Base-by-base conservation (phyloP, 2,329 filamentous ascomycete genomes). In the Rhynchosporium secalis region DNA sequence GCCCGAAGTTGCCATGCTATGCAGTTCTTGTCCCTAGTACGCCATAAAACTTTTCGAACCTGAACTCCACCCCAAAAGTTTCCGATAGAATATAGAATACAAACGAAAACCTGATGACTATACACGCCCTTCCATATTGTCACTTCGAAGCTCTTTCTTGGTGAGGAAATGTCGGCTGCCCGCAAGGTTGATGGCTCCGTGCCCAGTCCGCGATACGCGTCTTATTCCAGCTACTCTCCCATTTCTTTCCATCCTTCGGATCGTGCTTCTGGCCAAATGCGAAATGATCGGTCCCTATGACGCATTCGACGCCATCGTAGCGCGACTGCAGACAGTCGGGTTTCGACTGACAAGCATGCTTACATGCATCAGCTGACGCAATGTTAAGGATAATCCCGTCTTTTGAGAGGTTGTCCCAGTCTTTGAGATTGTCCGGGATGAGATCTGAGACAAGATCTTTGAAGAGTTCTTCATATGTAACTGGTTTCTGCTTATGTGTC, bases 381-480 rank as follows among this genome's bases (percentile, higher is more conserved):
- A 59, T 51, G 36, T 52, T 48, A 26, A 46, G 26, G 1, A 59
- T 28, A 2, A 9, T 52, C 5, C 4, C 36, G 57, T 52, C 57
- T n/a, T 52, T 59, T 36, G 57, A 59, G 7, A 79, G 66, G 67
- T 84, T 85, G 70, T 84, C 79, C 82, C 82, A 84, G 20, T 61
- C 36, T 3, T n/a, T 43, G 7, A 31, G 33, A 4, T 56, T 15
- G 15, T 36, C 20, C 40, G 75, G 72, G 62, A 83, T 73, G 29
- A 77, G 75, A 2, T 76, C 77, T 1, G 71, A 73, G 61, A 83
- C 76, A 61, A 83, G 77, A 55, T 76, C 72, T 2, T 81, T 70
- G 68, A 82, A 84, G 46, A 84, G 70, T 59, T 85, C 82, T 79
- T 83, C 72, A 26, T 76, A 62, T 58, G 12, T 45, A 9, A 28